Percentiles rank a stretch among this genome's conserved stretches.
Conservation (phyloP, 805 yeast species). For the Scheffersomyces coipomensis region DNA sequence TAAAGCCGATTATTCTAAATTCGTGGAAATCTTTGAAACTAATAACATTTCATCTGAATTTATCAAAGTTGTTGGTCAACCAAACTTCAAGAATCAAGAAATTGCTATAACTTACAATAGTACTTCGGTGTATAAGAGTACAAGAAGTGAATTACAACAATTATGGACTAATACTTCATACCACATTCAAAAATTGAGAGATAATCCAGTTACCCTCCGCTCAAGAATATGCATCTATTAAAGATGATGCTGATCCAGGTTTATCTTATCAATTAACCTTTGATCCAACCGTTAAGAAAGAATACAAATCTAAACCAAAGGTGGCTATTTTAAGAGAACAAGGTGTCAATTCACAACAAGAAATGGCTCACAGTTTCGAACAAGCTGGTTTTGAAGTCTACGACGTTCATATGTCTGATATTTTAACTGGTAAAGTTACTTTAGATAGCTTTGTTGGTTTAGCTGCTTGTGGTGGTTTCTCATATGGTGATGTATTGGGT, state of each 20-base stretch:
- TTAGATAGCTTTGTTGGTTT: conserved; percentile 84
- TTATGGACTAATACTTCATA: conserved; percentile 87
- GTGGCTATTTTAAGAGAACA: conserved; percentile 97
- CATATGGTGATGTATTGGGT: conserved; percentile 97
- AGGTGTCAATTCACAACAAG: conserved; percentile 97
- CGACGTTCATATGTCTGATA: conserved; percentile 96
- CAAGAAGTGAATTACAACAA: conserved; percentile 74
- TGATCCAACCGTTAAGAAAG: conserved; percentile 39
- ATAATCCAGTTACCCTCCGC: conserved; percentile 88
- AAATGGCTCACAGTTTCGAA: conserved; percentile 96
- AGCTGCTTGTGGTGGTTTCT: conserved; percentile 99
- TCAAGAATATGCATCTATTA: conserved; percentile 74
- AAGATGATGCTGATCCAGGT: conserved; percentile 89
- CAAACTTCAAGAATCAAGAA: conserved; percentile 51
- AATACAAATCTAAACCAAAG: conserved; percentile 56
- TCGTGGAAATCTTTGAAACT: conserved; percentile 52
- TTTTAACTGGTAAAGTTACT: conserved; percentile 67
- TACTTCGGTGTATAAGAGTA: conserved; percentile 42
- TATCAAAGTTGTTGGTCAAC: conserved; percentile 68
- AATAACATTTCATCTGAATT: conserved; percentile 56
- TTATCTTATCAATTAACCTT: conserved; percentile 76
- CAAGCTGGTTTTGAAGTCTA: conserved; percentile 93
- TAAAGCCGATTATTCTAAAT: conserved; percentile 49
- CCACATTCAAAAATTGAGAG: conserved; percentile 87
- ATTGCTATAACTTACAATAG: conserved; percentile 50